Percentiles rank a stretch among this genome's conserved stretches.
Evolutionary conservation across 2,329 filamentous ascomycete genomes (phyloP).

Genomic region (Aspergillus brasiliensis): DNA sequence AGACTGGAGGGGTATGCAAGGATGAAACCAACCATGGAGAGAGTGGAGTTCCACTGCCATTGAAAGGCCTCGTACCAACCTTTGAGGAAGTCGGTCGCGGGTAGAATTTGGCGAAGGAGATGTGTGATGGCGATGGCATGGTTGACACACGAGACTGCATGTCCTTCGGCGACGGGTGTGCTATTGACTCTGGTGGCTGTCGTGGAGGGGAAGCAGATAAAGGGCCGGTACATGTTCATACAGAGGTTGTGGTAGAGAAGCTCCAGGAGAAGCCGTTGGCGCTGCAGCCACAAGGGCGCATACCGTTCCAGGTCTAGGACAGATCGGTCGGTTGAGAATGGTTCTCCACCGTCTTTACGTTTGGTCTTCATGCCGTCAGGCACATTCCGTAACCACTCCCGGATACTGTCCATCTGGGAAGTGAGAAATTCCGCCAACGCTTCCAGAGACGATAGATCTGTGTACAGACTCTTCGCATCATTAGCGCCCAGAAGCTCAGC

Average conservation of each 20-base stretch:
- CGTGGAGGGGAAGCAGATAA: not conserved
- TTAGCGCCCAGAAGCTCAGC: too few species aligned
- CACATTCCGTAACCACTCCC: not conserved
- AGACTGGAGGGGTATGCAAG: constrained; percentile 32
- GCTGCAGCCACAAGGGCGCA: constrained; percentile 4
- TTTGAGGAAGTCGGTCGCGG: constrained; percentile 16
- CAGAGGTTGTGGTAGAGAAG: constrained; percentile 1
- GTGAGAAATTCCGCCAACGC: not conserved
- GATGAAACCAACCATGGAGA: constrained; percentile 39
- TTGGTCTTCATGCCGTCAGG: not conserved
- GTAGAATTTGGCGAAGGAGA: constrained; percentile 1
- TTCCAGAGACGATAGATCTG: not conserved
- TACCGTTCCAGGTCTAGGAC: not conserved
- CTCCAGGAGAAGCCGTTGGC: constrained; percentile 7
- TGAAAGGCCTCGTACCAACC: constrained; percentile 35
- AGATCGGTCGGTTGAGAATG: not conserved
- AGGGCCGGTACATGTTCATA: not conserved
- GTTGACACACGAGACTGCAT: not conserved
- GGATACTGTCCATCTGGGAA: not conserved
- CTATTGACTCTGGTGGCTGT: too few species aligned
- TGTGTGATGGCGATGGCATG: not conserved
- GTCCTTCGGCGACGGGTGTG: not conserved
- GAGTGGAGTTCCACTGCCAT: constrained; percentile 34
- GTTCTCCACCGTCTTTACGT: not conserved
- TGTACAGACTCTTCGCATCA: too few species aligned